phyloP scores from a whole-genome alignment of 345 rosid species.

The Toxicodendron radicans region DNA sequence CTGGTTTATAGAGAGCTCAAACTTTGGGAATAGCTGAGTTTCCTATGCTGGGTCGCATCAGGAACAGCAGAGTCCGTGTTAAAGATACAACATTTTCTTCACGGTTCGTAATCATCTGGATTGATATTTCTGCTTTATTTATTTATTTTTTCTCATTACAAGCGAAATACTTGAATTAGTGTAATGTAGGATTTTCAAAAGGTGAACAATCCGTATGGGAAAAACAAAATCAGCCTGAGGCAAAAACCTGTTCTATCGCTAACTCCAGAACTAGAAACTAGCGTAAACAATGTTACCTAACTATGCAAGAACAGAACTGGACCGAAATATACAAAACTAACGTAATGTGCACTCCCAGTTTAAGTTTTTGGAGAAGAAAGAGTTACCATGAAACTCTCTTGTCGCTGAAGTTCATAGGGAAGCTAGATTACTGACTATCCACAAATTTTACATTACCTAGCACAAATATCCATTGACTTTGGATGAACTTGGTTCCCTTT shows the following conservation, averaged over 20 bases:
- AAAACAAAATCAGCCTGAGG: neutral
- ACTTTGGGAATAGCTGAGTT: constrained; percentile 80
- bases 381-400: neutral
- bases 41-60: constrained; percentile 84
- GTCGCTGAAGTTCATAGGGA: no score
- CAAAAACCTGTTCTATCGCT: no score
- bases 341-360: neutral
- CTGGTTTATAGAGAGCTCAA: constrained; percentile 73
- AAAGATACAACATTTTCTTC: constrained; percentile 93
- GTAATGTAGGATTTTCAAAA: neutral
- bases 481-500: neutral
- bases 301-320: neutral
- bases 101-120: constrained; percentile 54
- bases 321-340: neutral
- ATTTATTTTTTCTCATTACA: neutral
- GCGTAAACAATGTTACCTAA: neutral
- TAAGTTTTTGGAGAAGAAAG: neutral
- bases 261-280: neutral
- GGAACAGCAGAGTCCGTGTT: constrained; percentile 81
- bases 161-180: neutral
- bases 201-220: neutral
- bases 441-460: no score
- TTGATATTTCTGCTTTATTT: neutral
- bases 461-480: no score
- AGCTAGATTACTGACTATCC: no score